These are phyloP conservation scores for Kwoniella heveanensis DNA, from an alignment of 768 basidiomycete genomes.

Conservation along the genomic window DNA sequence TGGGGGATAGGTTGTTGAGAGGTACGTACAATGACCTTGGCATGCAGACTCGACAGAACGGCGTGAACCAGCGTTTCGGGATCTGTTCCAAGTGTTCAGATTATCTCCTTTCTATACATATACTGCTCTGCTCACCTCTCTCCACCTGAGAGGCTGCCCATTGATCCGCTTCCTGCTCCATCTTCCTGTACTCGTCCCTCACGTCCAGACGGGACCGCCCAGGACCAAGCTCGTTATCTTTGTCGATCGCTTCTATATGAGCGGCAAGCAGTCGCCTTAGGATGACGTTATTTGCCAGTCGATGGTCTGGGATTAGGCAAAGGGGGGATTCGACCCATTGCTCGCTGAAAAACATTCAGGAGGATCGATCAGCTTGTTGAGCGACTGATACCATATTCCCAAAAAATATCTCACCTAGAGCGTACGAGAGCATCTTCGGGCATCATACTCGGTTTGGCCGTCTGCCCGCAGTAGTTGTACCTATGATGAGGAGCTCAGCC, in stretches of 20 bases:
- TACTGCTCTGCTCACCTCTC: conserved; percentile 3
- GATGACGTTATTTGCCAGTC: conserved; percentile 13
- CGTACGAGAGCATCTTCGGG: conserved; percentile 17
- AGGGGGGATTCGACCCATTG: conserved; percentile 8
- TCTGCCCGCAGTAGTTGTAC: conserved; percentile 21
- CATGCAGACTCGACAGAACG: conserved; percentile 7
- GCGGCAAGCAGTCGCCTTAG: conserved; percentile 8
- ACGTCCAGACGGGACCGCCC: conserved; percentile 6
- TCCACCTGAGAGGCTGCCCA: conserved; percentile 12
- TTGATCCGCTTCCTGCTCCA: conserved; percentile 12
- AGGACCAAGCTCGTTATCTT: conserved; percentile 13
- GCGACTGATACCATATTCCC: no score
- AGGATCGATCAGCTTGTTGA: no score
- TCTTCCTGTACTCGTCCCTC: conserved; percentile 4
- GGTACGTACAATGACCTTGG: conserved; percentile 21
- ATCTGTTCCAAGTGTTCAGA: neutral
- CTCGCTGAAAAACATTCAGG: conserved; percentile 10
- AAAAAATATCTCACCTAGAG: conserved; percentile 9
- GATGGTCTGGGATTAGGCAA: conserved; percentile 9
- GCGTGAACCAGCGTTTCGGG: conserved; percentile 13
- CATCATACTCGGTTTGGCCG: conserved; percentile 21
- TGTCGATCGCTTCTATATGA: conserved; percentile 17
- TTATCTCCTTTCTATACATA: neutral
- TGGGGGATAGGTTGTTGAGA: neutral
- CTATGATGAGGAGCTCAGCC: no score